Conservation (phyloP, 2,329 filamentous ascomycete genomes). For the Botryosphaeria agaves region DNA sequence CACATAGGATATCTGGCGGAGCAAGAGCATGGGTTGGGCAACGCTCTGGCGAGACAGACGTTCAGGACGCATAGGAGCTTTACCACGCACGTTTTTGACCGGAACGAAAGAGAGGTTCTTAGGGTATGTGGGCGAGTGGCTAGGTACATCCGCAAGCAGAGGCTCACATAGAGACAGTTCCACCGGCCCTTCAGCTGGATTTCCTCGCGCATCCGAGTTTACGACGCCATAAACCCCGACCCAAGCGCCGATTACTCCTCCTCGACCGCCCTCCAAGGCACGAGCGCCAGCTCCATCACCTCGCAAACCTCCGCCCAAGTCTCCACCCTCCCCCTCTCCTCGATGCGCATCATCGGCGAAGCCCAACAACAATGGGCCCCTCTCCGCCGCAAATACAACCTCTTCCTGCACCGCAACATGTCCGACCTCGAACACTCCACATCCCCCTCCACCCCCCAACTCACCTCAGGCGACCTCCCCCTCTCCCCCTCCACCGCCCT, state of each 20-base stretch:
- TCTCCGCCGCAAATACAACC: conserved; percentile 43
- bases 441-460: conserved; percentile 17
- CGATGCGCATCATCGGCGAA: conserved; percentile 47
- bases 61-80: conserved; percentile 46
- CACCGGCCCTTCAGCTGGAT: conserved; percentile 48
- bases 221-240: conserved; percentile 27
- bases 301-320: conserved; percentile 31
- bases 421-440: conserved; percentile 12
- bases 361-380: conserved; percentile 47
- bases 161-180: too few relatives aligned
- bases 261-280: conserved; percentile 26
- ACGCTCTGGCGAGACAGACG: conserved; percentile 39
- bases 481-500: conserved; percentile 31
- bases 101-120: conserved; percentile 40
- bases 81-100: conserved; percentile 47
- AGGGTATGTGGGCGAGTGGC: too few relatives aligned
- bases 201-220: conserved; percentile 39
- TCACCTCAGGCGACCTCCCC: conserved; percentile 26
- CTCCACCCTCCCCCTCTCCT: conserved; percentile 32
- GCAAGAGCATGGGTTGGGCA: conserved; percentile 40
- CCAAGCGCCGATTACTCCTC: conserved; percentile 12
- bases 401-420: conserved; percentile 38
- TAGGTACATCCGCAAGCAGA: conserved; percentile 9
- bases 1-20: conserved; percentile 49
- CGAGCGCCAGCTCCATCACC: conserved; percentile 22